Evolutionary conservation across 2,329 filamentous ascomycete genomes (phyloP).

Genomic region (Fusarium neocosmosporiellum): DNA sequence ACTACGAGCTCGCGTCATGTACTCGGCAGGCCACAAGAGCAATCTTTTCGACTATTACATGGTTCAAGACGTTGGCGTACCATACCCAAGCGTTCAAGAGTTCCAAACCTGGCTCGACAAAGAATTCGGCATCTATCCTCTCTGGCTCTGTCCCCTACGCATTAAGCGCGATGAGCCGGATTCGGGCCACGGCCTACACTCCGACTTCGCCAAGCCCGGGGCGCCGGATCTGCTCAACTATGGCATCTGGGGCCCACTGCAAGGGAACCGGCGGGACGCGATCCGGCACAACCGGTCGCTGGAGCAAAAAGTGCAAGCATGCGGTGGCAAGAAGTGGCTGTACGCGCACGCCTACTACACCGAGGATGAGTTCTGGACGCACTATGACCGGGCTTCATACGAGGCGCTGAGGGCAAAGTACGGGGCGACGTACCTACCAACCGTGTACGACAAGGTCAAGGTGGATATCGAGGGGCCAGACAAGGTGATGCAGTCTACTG

Average conservation of each 20-base stretch:
- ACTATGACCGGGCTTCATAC: slow-evolving; percentile 71
- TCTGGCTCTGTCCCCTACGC: slow-evolving; percentile 67
- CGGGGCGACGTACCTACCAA: slow-evolving; percentile 67
- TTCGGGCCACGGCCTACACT: slow-evolving; percentile 59
- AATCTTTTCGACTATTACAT: slow-evolving; percentile 70
- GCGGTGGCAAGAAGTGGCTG: slow-evolving; percentile 75
- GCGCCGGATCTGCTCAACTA: slow-evolving; percentile 66
- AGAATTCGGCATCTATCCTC: slow-evolving; percentile 60
- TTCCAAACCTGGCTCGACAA: slow-evolving; percentile 62
- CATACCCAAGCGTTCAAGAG: slow-evolving; percentile 54
- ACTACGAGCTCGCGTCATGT: slow-evolving; percentile 73
- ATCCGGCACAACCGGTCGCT: slow-evolving; percentile 68
- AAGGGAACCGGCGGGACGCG: slow-evolving; percentile 56
- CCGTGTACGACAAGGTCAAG: slow-evolving; percentile 75
- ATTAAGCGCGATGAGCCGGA: slow-evolving; percentile 55
- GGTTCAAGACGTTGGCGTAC: slow-evolving; percentile 71
- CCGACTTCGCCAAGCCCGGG: slow-evolving; percentile 55
- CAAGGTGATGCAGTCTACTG: slow-evolving; percentile 46
- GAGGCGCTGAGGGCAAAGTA: slow-evolving; percentile 69
- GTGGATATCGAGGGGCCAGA: slow-evolving; percentile 55
- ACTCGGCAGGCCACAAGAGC: slow-evolving; percentile 72
- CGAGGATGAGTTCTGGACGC: slow-evolving; percentile 74
- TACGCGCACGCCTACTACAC: slow-evolving; percentile 78
- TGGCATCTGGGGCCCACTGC: slow-evolving; percentile 69
- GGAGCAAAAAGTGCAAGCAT: slow-evolving; percentile 67